Evolutionary conservation across 108 stramenopile species (phyloP).

Genomic region (Phaeodactylum tricornutum): DNA sequence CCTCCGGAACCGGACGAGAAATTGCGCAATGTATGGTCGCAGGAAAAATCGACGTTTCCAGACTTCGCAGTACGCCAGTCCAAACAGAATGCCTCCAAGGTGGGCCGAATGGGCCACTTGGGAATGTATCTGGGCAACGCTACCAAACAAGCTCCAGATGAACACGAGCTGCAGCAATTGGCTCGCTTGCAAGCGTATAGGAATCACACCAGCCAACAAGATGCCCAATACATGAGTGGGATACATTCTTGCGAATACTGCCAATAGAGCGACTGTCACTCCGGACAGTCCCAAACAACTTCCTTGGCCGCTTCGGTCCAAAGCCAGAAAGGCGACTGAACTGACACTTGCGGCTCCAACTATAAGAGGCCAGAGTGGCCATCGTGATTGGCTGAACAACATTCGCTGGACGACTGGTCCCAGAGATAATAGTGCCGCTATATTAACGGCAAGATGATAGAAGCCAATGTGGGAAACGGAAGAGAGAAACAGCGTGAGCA

Average conservation of each 20-base stretch:
- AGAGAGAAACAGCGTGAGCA: conserved; percentile 31
- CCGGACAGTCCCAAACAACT: conserved; percentile 59
- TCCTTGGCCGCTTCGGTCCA: conserved; percentile 13
- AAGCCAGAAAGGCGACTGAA: conserved; percentile 24
- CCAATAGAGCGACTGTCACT: conserved; percentile 53
- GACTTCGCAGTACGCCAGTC: conserved; percentile 44
- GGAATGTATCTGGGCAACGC: conserved; percentile 14
- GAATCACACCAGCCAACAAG: conserved; percentile 40
- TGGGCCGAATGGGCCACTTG: conserved; percentile 51
- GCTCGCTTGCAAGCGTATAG: conserved; percentile 39
- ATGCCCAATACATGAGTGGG: conserved; percentile 36
- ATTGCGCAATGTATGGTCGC: too few relatives aligned
- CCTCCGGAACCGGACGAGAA: too few relatives aligned
- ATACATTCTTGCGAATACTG: conserved; percentile 35
- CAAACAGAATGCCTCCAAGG: conserved; percentile 69
- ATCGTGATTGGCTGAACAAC: conserved; percentile 3
- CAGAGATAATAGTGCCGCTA: conserved; percentile 39
- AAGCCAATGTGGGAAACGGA: conserved; percentile 54
- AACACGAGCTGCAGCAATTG: conserved; percentile 31
- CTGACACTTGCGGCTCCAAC: conserved; percentile 30
- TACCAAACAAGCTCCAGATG: conserved; percentile 29
- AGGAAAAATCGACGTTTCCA: conserved; percentile 28
- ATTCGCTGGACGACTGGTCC: conserved; percentile 20
- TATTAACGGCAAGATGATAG: conserved; percentile 43
- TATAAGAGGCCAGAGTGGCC: conserved; percentile 41